Evolutionary conservation across 1,284 basidiomycete genomes (phyloP), one percentile per base, ranked within the genome.

Genomic region (Blastosporella zonata): DNA sequence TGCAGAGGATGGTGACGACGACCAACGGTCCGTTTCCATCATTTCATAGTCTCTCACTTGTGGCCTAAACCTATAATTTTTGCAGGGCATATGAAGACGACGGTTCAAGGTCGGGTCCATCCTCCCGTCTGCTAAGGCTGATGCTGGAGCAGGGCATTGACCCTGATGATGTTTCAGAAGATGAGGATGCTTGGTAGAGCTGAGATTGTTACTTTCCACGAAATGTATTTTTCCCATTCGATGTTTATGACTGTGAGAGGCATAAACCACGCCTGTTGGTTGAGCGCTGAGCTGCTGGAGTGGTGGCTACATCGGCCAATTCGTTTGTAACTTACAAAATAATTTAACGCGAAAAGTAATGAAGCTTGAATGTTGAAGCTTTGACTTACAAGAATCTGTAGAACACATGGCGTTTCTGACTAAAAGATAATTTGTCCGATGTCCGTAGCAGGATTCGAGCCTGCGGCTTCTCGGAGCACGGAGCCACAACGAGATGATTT

Each of bases 81-180:
- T 18, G 5, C 15, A 53, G 49, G 20, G 20, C 18, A 25, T 56
- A 56, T 22, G 54, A 45, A 8, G 47, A 56, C 15, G 54, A 56
- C 27, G 54, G 44, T 20, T 56, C 54, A 12, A 54, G 49, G 23
- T 41, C 40, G 18, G 54, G 54, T 33, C 54, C 54, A 25, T 50
- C 54, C 18, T 54, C 52, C 13, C 48, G 54, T 37, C 43, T 54
- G 9, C 5, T 45, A 23, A 39, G 54, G 25, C 15, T 56, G 38
- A 50, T 56, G 49, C 43, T 38, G 18, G 28, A 37, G 15, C 25
- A 2, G n/a, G 33, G 28, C 18, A 12, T 23, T 15, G 23, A 23
- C 15, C 2, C 20, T 2, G 38, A 46, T 20, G 44, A 40, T 2
- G 49, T 35, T 15, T 27, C 33, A 0, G 46, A 27, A 1, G 45